Conservation (phyloP, 768 basidiomycete genomes). For the Gymnopilus junonius region DNA sequence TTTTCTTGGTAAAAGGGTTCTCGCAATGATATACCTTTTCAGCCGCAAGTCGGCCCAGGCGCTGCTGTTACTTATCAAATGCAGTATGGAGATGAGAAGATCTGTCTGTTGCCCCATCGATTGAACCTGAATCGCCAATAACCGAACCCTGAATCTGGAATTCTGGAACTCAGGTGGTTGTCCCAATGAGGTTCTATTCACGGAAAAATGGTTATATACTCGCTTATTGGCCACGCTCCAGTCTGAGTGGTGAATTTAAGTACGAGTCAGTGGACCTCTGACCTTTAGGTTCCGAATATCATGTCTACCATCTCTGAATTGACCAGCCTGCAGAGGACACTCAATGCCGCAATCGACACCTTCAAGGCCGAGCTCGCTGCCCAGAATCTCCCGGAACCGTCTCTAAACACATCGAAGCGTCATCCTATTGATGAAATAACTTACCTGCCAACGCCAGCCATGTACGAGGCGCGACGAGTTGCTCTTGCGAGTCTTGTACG, state of each 20-base stretch:
- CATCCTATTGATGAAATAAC: slow-evolving; percentile 42
- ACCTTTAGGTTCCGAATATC: neutral
- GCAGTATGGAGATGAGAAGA: neutral
- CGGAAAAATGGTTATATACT: neutral
- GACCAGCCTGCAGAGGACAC: slow-evolving; percentile 41
- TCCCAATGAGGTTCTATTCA: slow-evolving; percentile 7
- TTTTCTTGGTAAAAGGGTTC: neutral
- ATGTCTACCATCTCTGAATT: slow-evolving; percentile 40
- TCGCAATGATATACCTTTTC: neutral
- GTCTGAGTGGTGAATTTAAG: slow-evolving; percentile 6
- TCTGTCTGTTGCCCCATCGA: neutral
- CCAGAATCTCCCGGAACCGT: slow-evolving; percentile 39
- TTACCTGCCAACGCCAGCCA: slow-evolving; percentile 38
- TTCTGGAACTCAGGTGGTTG: neutral
- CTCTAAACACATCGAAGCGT: slow-evolving; percentile 36
- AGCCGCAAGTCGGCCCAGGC: neutral
- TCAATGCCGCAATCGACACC: slow-evolving; percentile 41
- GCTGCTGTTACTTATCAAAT: neutral
- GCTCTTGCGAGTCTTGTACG: slow-evolving; percentile 39
- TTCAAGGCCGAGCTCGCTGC: slow-evolving; percentile 42
- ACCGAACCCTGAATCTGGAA: slow-evolving; percentile 7
- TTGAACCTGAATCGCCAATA: neutral
- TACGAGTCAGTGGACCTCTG: neutral
- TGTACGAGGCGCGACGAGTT: slow-evolving; percentile 40
- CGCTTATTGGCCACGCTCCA: slow-evolving; percentile 3